These are phyloP conservation scores for Colletotrichum destructivum DNA, from an alignment of 2,329 filamentous ascomycete species.

Conservation along the genomic window DNA sequence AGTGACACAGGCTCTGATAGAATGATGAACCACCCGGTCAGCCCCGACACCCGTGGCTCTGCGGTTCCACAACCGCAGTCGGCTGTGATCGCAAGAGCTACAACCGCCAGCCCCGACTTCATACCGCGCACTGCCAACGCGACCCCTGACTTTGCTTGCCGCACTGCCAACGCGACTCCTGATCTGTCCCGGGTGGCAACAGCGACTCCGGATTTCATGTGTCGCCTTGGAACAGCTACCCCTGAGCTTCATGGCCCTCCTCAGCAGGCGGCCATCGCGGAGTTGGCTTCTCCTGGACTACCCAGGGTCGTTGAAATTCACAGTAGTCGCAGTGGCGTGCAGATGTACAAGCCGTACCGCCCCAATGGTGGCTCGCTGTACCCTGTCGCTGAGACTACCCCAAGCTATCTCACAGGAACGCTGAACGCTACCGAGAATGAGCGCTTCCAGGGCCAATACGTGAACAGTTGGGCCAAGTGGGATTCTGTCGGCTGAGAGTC, in stretches of 20 bases:
- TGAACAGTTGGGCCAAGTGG: slow-evolving; percentile 36
- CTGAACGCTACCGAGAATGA: slow-evolving; percentile 32
- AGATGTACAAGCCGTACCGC: slow-evolving; percentile 40
- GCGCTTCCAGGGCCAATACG: slow-evolving; percentile 14
- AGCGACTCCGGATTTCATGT: slow-evolving; percentile 11
- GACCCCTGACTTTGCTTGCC: slow-evolving; percentile 30
- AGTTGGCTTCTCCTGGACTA: slow-evolving; percentile 40
- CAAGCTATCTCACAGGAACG: slow-evolving; percentile 29
- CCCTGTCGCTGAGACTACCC: slow-evolving; percentile 29
- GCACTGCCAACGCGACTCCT: slow-evolving; percentile 3
- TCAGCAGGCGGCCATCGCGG: slow-evolving; percentile 39
- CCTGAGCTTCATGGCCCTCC: slow-evolving; percentile 42
- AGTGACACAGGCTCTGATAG: slow-evolving; percentile 21
- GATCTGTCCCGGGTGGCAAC: slow-evolving; percentile 4
- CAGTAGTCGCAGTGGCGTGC: slow-evolving; percentile 36
- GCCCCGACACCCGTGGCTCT: slow-evolving; percentile 17
- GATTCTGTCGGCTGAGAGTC: slow-evolving; percentile 20
- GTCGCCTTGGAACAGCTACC: slow-evolving; percentile 37
- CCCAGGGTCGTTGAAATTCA: slow-evolving; percentile 41
- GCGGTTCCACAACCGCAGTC: not conserved
- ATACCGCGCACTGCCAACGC: slow-evolving; percentile 19
- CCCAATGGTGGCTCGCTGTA: slow-evolving; percentile 19
- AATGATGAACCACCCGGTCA: slow-evolving; percentile 42
- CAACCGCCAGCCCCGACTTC: slow-evolving; percentile 20
- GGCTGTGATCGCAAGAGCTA: slow-evolving; percentile 5